These are phyloP conservation scores for Acmispon strigosus DNA, from an alignment of 306 rosid genomes.

Conservation along the genomic window DNA sequence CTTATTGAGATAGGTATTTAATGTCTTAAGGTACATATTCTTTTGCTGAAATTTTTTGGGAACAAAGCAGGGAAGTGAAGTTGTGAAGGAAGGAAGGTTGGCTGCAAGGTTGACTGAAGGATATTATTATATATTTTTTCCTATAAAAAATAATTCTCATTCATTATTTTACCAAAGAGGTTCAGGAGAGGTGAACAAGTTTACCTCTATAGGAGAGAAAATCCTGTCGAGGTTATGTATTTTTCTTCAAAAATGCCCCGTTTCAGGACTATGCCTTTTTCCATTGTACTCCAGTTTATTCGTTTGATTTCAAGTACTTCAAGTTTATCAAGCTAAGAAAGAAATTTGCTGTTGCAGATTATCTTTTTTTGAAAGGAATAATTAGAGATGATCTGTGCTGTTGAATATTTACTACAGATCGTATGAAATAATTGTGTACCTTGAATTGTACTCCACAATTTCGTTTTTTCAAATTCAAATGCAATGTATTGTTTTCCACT, in stretches of 20 bases:
- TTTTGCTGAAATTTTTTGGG: conserved; percentile 27
- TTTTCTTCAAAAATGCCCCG: conserved; percentile 21
- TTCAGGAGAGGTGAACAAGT: conserved; percentile 21
- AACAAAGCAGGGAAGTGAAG: conserved; percentile 18
- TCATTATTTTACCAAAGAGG: conserved; percentile 38
- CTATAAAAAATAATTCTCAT: conserved; percentile 10
- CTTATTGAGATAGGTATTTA: conserved; percentile 39
- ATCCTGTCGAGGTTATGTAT: conserved; percentile 35
- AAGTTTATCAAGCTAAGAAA: no score
- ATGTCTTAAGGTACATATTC: conserved; percentile 37
- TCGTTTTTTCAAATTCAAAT: conserved; percentile 15
- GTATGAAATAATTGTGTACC: background rate
- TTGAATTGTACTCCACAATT: conserved; percentile 11
- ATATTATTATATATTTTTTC: conserved; percentile 20
- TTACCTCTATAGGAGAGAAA: conserved; percentile 20
- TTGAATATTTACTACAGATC: conserved; percentile 12
- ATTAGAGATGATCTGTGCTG: conserved; percentile 19
- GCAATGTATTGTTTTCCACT: background rate
- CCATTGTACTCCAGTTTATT: no score
- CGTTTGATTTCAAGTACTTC: conserved; percentile 9
- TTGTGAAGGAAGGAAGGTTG: background rate
- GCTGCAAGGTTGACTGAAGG: conserved; percentile 6
- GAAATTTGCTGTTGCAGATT: background rate
- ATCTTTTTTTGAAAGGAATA: conserved; percentile 6
- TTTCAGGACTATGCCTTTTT: conserved; percentile 12